These are phyloP conservation scores for Botryotinia narcissicola DNA, from an alignment of 2,329 filamentous ascomycete species.

Conservation along the genomic window DNA sequence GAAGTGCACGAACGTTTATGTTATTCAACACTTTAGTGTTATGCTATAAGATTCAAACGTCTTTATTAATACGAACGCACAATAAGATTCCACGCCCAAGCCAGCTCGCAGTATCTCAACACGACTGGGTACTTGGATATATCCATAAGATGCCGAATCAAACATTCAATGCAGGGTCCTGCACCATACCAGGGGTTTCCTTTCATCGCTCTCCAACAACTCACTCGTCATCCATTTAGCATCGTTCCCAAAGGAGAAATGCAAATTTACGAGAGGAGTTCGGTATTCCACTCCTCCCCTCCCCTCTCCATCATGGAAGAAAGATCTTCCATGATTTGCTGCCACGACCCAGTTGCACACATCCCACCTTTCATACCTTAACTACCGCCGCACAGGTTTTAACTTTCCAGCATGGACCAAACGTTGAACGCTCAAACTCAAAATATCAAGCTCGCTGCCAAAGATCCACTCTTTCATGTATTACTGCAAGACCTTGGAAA, in stretches of 20 bases:
- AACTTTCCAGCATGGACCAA: neutral
- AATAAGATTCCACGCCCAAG: neutral
- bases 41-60: neutral
- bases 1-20: neutral
- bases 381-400: neutral
- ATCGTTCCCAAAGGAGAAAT: neutral
- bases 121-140: neutral
- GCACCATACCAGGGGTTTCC: slow-evolving; percentile 8
- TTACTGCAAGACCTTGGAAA: neutral
- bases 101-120: neutral
- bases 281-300: neutral
- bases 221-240: neutral
- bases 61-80: neutral
- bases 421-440: neutral
- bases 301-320: neutral
- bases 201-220: neutral
- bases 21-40: neutral
- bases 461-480: neutral
- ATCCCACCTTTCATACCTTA: neutral
- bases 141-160: neutral
- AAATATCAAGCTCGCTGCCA: neutral
- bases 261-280: neutral
- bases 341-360: neutral
- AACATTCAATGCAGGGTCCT: slow-evolving; percentile 9
- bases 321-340: neutral